Percentiles rank a stretch among this genome's conserved stretches.
phyloP scores from a whole-genome alignment of 2,329 filamentous ascomycete genomes.

The Ophiostoma piceae region DNA sequence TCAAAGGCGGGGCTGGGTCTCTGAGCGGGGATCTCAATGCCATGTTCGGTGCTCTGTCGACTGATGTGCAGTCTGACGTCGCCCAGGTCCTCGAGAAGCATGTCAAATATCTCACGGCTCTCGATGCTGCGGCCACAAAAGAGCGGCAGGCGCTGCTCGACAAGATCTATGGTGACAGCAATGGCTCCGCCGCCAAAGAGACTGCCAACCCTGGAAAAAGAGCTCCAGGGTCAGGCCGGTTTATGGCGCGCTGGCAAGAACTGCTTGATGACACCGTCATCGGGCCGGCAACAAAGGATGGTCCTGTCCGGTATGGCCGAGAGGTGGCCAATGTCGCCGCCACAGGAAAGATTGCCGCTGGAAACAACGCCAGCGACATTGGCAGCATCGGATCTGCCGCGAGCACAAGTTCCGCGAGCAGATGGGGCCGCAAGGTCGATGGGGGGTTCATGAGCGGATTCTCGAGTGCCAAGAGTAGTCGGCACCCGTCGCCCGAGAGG shows the following conservation, averaged over 20 bases:
- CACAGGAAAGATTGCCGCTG: constrained; percentile 34
- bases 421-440: constrained; percentile 10
- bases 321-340: constrained; percentile 41
- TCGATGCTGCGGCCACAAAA: constrained; percentile 49
- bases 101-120: constrained; percentile 51
- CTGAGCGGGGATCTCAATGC: constrained; percentile 39
- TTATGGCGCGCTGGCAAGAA: constrained; percentile 65
- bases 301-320: constrained; percentile 49
- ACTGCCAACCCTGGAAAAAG: background rate
- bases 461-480: constrained; percentile 20
- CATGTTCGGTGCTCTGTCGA: constrained; percentile 45
- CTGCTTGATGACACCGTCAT: constrained; percentile 65
- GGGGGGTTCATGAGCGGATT: constrained; percentile 17
- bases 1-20: constrained; percentile 36
- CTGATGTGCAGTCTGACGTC: constrained; percentile 43
- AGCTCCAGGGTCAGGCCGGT: constrained; percentile 61
- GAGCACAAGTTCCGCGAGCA: background rate
- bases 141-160: constrained; percentile 56
- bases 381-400: background rate
- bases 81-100: constrained; percentile 54
- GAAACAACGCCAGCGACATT: background rate
- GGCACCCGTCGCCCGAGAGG: constrained; percentile 16
- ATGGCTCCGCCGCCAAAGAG: constrained; percentile 1
- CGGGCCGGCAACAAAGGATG: constrained; percentile 46
- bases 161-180: constrained; percentile 25